phyloP scores from a whole-genome alignment of 495 filamentous ascomycete genomes.

The Sordaria brevicollis region DNA sequence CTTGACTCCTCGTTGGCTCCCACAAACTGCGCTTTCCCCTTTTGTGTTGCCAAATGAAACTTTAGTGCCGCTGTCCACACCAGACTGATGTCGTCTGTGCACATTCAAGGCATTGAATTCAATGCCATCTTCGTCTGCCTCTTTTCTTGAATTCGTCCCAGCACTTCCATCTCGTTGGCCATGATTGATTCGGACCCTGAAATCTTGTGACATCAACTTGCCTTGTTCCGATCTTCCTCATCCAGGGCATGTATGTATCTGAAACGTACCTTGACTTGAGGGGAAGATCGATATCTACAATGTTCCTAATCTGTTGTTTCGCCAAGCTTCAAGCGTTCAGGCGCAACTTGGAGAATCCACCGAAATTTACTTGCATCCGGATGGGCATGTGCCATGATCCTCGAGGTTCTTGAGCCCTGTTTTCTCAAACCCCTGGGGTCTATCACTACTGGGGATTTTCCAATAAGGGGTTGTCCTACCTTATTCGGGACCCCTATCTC shows the following conservation, averaged over 20 bases:
- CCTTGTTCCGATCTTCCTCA: background rate
- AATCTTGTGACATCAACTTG: background rate
- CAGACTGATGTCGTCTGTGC: background rate
- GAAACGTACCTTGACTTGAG: background rate
- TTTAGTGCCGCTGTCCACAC: background rate
- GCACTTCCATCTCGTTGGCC: background rate
- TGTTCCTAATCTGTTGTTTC: background rate
- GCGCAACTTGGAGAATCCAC: background rate
- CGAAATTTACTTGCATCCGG: background rate
- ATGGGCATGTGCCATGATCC: background rate
- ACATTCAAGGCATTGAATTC: background rate
- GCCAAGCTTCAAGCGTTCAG: background rate
- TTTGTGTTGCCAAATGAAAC: background rate
- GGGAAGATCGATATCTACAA: background rate
- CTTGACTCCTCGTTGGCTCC: background rate
- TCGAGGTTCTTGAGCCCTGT: background rate
- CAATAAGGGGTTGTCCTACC: background rate
- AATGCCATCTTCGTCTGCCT: background rate
- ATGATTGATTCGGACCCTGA: background rate
- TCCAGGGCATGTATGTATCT: background rate
- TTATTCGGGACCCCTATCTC: background rate
- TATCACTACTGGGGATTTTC: background rate
- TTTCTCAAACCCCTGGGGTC: background rate
- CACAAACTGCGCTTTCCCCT: background rate
- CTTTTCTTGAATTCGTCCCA: background rate